phyloP scores from a whole-genome alignment of 345 rosid genomes.

The Moricandia arvensis region DNA sequence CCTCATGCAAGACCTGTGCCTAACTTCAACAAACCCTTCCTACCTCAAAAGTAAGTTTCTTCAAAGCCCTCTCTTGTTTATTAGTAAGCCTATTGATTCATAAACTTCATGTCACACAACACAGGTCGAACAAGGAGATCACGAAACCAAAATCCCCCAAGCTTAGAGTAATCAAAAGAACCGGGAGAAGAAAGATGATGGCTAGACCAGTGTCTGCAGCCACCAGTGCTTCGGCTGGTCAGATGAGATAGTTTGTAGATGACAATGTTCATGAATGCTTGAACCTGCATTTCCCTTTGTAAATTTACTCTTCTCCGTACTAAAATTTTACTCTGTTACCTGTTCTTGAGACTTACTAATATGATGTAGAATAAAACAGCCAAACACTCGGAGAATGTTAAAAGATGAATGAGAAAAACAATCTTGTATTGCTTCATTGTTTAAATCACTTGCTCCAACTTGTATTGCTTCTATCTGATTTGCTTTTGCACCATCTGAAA shows the following conservation, averaged over 20 bases:
- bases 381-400: background rate
- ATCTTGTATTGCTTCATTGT: too few relatives aligned
- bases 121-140: constrained; percentile 63
- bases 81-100: background rate
- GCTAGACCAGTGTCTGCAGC: constrained; percentile 25
- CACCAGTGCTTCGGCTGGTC: constrained; percentile 35
- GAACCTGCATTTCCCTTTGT: constrained; percentile 45
- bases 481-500: too few relatives aligned
- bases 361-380: background rate
- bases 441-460: too few relatives aligned
- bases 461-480: too few relatives aligned
- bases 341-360: background rate
- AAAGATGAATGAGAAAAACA: too few relatives aligned
- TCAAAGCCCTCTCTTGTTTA: background rate
- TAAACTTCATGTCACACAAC: constrained; percentile 3
- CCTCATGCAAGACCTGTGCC: constrained; percentile 92
- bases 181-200: constrained; percentile 35
- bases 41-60: constrained; percentile 45
- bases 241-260: constrained; percentile 30
- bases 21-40: constrained; percentile 76
- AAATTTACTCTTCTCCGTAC: background rate
- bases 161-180: constrained; percentile 40
- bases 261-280: constrained; percentile 77
- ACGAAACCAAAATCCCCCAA: constrained; percentile 81
- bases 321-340: constrained; percentile 1